Percentiles rank a stretch among this genome's conserved stretches.
phyloP scores from a whole-genome alignment of 495 filamentous ascomycete species.

The Saxispiralis lemnorum region DNA sequence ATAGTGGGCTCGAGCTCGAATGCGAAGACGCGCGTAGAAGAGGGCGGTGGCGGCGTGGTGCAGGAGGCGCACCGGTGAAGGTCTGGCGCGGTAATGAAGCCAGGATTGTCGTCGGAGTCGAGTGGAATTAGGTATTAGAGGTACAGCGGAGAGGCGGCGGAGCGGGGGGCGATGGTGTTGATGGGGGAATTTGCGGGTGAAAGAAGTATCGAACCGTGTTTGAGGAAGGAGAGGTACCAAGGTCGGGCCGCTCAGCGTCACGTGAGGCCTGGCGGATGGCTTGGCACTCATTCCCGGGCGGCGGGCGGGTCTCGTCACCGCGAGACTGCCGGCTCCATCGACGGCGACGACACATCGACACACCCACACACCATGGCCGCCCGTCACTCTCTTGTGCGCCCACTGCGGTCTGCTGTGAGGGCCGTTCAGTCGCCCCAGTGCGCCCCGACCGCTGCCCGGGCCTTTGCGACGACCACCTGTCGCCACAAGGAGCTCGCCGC shows the following conservation, averaged over 20 bases:
- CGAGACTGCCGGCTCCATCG: too few relatives aligned
- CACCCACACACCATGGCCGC: not conserved
- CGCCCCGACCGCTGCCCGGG: slow-evolving; percentile 8
- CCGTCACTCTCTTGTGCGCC: not conserved
- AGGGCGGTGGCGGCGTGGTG: not conserved
- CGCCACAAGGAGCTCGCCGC: slow-evolving; percentile 18
- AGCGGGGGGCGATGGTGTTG: not conserved
- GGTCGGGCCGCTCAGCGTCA: not conserved
- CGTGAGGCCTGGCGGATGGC: too few relatives aligned
- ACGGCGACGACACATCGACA: not conserved
- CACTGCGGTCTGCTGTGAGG: slow-evolving; percentile 5
- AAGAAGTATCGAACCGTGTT: too few relatives aligned
- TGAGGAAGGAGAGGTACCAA: not conserved
- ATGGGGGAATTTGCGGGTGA: not conserved
- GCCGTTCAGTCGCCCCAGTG: not conserved
- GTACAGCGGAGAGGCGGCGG: not conserved
- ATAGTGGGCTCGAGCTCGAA: slow-evolving; percentile 12
- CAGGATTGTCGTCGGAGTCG: slow-evolving; percentile 2
- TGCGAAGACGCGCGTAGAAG: slow-evolving; percentile 1
- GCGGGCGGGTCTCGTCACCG: too few relatives aligned
- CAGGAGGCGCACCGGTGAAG: slow-evolving; percentile 1
- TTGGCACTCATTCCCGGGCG: not conserved
- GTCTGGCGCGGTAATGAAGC: not conserved
- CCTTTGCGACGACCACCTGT: slow-evolving; percentile 18
- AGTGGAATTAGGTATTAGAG: not conserved